Base-by-base conservation (phyloP, 2,329 filamentous ascomycete genomes). In the Fusarium ambrosium region DNA sequence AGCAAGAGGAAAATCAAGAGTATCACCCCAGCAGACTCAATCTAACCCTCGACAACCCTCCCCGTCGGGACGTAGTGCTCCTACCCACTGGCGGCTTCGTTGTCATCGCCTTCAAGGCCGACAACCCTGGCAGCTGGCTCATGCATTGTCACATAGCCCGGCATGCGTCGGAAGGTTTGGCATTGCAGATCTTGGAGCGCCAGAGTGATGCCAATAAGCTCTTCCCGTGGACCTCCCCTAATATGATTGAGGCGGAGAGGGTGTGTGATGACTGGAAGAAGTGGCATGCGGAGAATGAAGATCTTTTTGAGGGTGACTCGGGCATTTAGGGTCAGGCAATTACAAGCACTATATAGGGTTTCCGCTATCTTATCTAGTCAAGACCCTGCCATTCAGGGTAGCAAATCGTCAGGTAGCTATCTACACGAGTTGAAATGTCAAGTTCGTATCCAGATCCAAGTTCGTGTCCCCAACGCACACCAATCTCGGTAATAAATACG, bases 21-120 rank as follows among this genome's bases (percentile, higher is more conserved):
- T 70, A 73, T 27, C 59, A 78, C 11, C 67, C 70, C 0, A 68
- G 62, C 9, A 71, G 48, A 4, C 62, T 78, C 0, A 62, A 78
- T 2, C 66, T 78, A 1, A 74, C 55, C 4, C 61, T 77, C 4
- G 70, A 77, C 60, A 89, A 89, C 75, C 87, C 88, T 1, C 85
- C 86, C 11, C 85, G 88, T 10, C 84, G 88, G 22, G 88, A 89
- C 74, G 86, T 87, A 6, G 87, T 87, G 2, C 84, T 86, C 48
- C 80, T 89, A 0, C 83, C 83, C 0, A 74, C 68, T 2, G 75
- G 76, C 10, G 86, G 87, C 0, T 85, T 85, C 72, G 65, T 87
- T 5, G 84, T 87, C 9, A 81, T 89, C 37, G 87, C 86, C 4
- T 86, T 88, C 72, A 80, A 86, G 73, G 82, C 83, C 1, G 81